A percentile compares a stretch with the other conserved stretches of the same genome.
Evolutionary conservation across 371 early-diverging fungal genomes (phyloP).

Genomic region (Apophysomyces variabilis): DNA sequence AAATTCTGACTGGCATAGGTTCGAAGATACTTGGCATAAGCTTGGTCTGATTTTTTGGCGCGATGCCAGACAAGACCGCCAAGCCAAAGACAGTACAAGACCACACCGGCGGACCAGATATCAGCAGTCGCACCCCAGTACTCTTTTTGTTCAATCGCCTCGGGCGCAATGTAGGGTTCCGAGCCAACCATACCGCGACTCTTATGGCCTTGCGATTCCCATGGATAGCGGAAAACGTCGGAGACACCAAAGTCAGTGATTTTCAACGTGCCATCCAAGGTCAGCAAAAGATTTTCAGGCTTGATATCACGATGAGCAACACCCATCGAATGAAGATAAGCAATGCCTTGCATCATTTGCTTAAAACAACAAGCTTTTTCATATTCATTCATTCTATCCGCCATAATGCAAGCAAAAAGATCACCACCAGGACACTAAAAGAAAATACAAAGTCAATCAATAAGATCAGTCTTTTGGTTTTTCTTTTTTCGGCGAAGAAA

Average conservation of each 20-base stretch:
- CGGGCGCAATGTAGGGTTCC: conserved; percentile 93
- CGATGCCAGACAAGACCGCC: conserved; percentile 70
- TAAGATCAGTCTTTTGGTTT: no score
- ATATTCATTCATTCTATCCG: conserved; percentile 71
- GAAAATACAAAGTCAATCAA: conserved; percentile 2
- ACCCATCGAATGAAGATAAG: conserved; percentile 91
- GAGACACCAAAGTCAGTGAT: conserved; percentile 98
- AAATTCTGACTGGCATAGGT: conserved; percentile 49
- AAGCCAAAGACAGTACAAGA: conserved; percentile 73
- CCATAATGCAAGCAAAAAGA: conserved; percentile 74
- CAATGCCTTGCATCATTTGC: conserved; percentile 90
- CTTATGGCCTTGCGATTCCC: conserved; percentile 71
- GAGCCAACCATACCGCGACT: conserved; percentile 88
- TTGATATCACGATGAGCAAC: conserved; percentile 93
- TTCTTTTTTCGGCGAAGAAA: no score
- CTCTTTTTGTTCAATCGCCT: conserved; percentile 70
- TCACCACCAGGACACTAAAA: conserved; percentile 85
- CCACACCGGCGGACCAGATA: conserved; percentile 86
- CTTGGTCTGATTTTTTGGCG: conserved; percentile 70
- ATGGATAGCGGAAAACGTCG: conserved; percentile 87
- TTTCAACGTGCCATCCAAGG: conserved; percentile 81
- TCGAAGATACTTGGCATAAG: conserved; percentile 56
- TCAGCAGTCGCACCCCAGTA: conserved; percentile 83
- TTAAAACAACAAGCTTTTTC: conserved; percentile 90
- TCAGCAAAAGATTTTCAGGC: conserved; percentile 92